phyloP scores from a whole-genome alignment of 805 yeast species.

The Pichia pseudocactophila region DNA sequence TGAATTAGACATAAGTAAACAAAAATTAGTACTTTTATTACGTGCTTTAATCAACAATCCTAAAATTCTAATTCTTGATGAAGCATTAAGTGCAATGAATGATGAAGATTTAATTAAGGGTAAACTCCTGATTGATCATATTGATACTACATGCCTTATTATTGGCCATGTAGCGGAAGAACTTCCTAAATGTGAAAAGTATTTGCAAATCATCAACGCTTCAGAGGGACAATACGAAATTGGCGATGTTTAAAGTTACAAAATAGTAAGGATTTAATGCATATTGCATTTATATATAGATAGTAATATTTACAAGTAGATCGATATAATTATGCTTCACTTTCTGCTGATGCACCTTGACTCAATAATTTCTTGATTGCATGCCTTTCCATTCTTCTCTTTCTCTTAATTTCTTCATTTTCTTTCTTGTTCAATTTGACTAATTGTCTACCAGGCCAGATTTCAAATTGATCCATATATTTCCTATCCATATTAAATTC shows the following conservation, averaged over 20 bases:
- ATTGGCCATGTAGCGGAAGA: constrained; percentile 83
- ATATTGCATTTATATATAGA: not conserved
- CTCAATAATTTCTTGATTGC: constrained; percentile 24
- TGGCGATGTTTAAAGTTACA: constrained; percentile 15
- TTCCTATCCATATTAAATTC: constrained; percentile 78
- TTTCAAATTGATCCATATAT: constrained; percentile 68
- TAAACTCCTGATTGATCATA: constrained; percentile 40
- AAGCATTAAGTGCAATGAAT: constrained; percentile 88
- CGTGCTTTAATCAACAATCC: constrained; percentile 78
- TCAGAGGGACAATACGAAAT: constrained; percentile 23
- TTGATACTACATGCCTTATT: constrained; percentile 60
- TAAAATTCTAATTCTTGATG: constrained; percentile 72
- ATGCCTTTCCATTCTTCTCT: constrained; percentile 38
- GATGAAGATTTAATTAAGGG: constrained; percentile 49
- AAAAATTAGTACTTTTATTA: constrained; percentile 66
- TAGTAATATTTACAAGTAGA: constrained; percentile 1
- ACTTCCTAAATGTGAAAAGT: constrained; percentile 60
- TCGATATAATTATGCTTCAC: not conserved
- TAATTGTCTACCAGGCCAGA: constrained; percentile 67
- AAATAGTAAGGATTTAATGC: no score
- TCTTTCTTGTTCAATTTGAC: constrained; percentile 47
- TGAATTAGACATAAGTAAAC: constrained; percentile 58
- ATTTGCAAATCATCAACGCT: constrained; percentile 30
- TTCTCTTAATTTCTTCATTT: constrained; percentile 37
- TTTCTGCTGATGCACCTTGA: constrained; percentile 7